Evolutionary conservation across 495 filamentous ascomycete genomes (phyloP).

Genomic region (Hypoxylon trugodes): DNA sequence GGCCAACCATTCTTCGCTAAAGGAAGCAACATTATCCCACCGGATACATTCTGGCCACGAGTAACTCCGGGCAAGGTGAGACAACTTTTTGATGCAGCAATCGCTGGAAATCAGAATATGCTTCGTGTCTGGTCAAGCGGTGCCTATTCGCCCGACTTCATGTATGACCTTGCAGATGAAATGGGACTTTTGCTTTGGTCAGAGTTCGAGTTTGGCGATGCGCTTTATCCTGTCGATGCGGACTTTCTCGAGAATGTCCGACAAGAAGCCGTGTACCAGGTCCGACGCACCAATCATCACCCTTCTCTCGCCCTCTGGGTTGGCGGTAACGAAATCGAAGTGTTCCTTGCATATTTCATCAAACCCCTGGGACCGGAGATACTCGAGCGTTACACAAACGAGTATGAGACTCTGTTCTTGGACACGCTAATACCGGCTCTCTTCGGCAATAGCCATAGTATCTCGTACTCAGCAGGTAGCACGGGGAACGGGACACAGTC

Average conservation of each 20-base stretch:
- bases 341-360: conserved; percentile 62
- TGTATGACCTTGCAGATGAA: conserved; percentile 74
- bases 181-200: conserved; percentile 72
- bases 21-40: conserved; percentile 72
- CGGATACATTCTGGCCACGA: conserved; percentile 72
- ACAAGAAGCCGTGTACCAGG: conserved; percentile 68
- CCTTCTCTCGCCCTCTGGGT: conserved; percentile 74
- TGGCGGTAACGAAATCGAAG: conserved; percentile 73
- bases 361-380: conserved; percentile 53
- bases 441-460: conserved; percentile 70
- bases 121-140: conserved; percentile 73
- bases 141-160: conserved; percentile 71
- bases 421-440: conserved; percentile 67
- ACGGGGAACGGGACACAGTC: conserved; percentile 70
- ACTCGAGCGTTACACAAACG: conserved; percentile 54
- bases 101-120: conserved; percentile 74
- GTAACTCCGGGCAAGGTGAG: conserved; percentile 64
- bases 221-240: conserved; percentile 66
- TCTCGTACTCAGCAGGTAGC: conserved; percentile 73
- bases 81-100: conserved; percentile 63
- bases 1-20: conserved; percentile 74
- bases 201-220: conserved; percentile 73
- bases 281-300: conserved; percentile 71
- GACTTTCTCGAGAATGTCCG: conserved; percentile 67
- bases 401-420: conserved; percentile 72